These are phyloP conservation scores for Salvia miltiorrhiza DNA, from an alignment of 257 asterid species.

Conservation along the genomic window DNA sequence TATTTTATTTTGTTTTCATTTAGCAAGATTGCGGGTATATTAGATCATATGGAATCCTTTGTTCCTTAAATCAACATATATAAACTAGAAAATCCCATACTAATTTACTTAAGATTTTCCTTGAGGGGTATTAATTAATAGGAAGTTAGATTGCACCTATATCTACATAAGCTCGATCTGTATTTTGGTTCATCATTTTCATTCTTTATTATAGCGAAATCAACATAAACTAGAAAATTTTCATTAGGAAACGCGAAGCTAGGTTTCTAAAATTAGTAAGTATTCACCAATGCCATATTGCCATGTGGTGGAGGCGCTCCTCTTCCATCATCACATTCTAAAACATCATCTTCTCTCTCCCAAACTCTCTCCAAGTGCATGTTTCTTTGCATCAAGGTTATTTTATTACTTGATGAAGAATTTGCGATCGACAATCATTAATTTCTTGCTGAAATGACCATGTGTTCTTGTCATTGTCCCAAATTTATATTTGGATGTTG, in stretches of 20 bases:
- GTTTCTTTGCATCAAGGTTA: background rate
- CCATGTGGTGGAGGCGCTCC: background rate
- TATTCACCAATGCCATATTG: background rate
- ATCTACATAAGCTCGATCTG: background rate
- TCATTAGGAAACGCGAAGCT: background rate
- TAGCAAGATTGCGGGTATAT: background rate
- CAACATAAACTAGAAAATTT: background rate
- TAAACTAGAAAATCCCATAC: too few relatives aligned
- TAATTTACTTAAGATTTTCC: too few relatives aligned
- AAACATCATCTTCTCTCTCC: too few relatives aligned
- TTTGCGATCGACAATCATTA: background rate
- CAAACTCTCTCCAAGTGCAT: too few relatives aligned
- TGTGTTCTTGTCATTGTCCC: background rate
- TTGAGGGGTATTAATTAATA: too few relatives aligned
- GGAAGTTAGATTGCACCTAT: background rate
- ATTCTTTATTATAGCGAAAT: background rate
- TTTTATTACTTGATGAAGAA: background rate
- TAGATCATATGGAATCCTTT: too few relatives aligned
- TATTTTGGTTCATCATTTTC: background rate
- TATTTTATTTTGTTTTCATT: background rate
- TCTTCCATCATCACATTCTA: background rate
- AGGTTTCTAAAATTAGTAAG: background rate
- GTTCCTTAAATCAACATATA: too few relatives aligned
- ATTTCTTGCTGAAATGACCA: background rate
- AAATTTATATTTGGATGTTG: background rate